Percentiles rank a stretch among this genome's conserved stretches.
Evolutionary conservation across 805 yeast genomes (phyloP).

Genomic region (Candida chauliodis): DNA sequence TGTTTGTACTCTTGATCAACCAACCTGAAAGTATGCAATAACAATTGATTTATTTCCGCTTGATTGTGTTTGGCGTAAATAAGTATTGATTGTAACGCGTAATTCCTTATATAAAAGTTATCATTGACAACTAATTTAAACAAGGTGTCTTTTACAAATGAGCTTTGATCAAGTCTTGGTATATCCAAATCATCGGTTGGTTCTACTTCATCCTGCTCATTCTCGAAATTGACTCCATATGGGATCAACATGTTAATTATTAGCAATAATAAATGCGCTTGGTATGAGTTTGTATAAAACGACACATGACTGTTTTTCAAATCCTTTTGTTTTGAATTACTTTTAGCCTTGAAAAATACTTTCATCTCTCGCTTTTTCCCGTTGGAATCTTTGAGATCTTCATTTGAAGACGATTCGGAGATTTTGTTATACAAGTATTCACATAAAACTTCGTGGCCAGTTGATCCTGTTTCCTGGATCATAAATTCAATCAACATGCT

Average conservation of each 20-base stretch:
- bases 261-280: constrained; percentile 25
- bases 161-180: constrained; percentile 12
- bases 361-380: constrained; percentile 15
- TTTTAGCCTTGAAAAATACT: constrained; percentile 25
- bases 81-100: constrained; percentile 29
- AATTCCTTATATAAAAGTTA: constrained; percentile 31
- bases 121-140: constrained; percentile 31
- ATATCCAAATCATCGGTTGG: constrained; percentile 16
- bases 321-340: constrained; percentile 16
- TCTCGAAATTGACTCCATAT: constrained; percentile 29
- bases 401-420: constrained; percentile 3
- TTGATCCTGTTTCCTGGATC: constrained; percentile 34
- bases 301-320: constrained; percentile 15
- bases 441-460: constrained; percentile 34
- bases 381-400: constrained; percentile 9
- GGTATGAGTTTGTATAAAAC: constrained; percentile 34
- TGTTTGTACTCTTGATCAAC: constrained; percentile 27
- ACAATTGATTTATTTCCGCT: constrained; percentile 34
- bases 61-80: constrained; percentile 26
- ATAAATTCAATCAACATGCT: constrained; percentile 24
- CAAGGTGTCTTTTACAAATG: constrained; percentile 27
- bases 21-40: constrained; percentile 26
- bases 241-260: constrained; percentile 32
- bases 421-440: constrained; percentile 29
- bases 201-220: not conserved